These are phyloP conservation scores for Hygrophoropsis aurantiaca DNA, from an alignment of 768 basidiomycete species.

Conservation along the genomic window DNA sequence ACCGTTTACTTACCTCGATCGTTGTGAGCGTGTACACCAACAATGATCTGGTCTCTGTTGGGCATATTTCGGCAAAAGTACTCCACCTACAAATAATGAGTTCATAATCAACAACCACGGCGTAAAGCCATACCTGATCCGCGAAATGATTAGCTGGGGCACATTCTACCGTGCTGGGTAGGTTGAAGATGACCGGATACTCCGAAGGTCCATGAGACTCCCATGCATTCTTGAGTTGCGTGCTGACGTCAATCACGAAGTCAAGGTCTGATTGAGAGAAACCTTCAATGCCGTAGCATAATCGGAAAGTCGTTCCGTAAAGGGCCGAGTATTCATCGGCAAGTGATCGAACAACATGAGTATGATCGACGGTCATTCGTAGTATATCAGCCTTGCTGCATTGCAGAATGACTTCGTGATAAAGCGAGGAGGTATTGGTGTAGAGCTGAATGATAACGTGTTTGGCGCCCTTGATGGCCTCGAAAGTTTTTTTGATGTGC, in stretches of 20 bases:
- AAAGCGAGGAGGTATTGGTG: constrained; percentile 93
- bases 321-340: constrained; percentile 84
- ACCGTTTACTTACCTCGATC: constrained; percentile 68
- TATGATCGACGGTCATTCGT: constrained; percentile 83
- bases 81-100: constrained; percentile 65
- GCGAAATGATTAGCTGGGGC: constrained; percentile 98
- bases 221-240: constrained; percentile 92
- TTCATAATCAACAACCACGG: not conserved
- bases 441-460: constrained; percentile 98
- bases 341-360: constrained; percentile 79
- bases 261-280: constrained; percentile 98
- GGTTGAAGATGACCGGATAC: constrained; percentile 94
- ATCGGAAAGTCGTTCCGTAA: constrained; percentile 86
- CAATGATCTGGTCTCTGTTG: constrained; percentile 85
- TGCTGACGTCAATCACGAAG: constrained; percentile 92
- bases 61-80: constrained; percentile 85
- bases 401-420: constrained; percentile 92
- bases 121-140: constrained; percentile 66
- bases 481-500: constrained; percentile 88
- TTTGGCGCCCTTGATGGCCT: constrained; percentile 86
- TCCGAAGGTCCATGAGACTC: constrained; percentile 81
- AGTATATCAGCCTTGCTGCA: constrained; percentile 93
- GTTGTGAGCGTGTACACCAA: constrained; percentile 96
- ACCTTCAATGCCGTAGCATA: constrained; percentile 98
- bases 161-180: constrained; percentile 96